These are phyloP conservation scores for Tulasnella sp. DNA, from an alignment of 768 basidiomycete genomes.

Conservation along the genomic window DNA sequence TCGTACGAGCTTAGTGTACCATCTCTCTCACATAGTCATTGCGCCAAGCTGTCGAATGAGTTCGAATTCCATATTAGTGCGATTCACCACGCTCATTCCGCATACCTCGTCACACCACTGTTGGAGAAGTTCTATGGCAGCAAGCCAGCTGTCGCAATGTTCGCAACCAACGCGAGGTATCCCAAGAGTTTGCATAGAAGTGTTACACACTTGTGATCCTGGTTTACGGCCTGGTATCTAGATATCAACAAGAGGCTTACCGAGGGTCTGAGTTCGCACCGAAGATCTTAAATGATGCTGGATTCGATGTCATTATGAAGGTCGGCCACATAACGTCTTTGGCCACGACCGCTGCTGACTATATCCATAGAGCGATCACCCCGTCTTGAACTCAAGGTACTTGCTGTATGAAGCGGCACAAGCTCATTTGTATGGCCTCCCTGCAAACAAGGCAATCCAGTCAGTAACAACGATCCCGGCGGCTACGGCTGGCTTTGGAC, in stretches of 20 bases:
- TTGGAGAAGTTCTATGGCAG: conserved; percentile 65
- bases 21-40: conserved; percentile 9
- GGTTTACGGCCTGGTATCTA: not conserved
- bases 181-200: not conserved
- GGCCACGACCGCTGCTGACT: too few relatives aligned
- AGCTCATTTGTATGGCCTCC: conserved; percentile 16
- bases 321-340: conserved; percentile 25
- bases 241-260: conserved; percentile 68
- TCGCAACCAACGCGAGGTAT: conserved; percentile 37
- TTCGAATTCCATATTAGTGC: conserved; percentile 67
- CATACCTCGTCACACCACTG: conserved; percentile 67
- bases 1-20: not conserved
- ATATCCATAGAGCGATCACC: conserved; percentile 28
- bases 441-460: conserved; percentile 22
- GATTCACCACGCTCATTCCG: conserved; percentile 71
- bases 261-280: conserved; percentile 72
- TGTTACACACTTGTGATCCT: not conserved
- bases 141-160: conserved; percentile 61
- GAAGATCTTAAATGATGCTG: conserved; percentile 55
- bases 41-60: conserved; percentile 65
- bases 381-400: conserved; percentile 56
- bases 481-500: conserved; percentile 54
- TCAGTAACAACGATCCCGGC: conserved; percentile 69
- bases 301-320: conserved; percentile 66
- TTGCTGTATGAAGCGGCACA: conserved; percentile 58